Evolutionary conservation across 148 eudicot species (phyloP), one percentile per base, ranked within the genome.

Genomic region (Chenopodium quinoa): DNA sequence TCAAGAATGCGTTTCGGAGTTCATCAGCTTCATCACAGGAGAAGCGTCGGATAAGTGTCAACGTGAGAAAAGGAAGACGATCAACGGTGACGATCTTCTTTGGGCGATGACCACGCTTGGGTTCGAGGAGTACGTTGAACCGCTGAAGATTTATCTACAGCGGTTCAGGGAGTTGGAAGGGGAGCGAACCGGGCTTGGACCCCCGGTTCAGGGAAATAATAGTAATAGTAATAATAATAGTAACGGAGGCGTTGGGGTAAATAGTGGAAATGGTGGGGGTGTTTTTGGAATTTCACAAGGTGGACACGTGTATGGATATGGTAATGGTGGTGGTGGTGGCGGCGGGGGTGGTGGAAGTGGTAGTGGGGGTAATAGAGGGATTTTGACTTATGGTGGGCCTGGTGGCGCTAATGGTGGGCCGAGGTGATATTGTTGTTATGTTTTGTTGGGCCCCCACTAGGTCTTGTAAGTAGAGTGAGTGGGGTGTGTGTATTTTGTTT

Each of bases 21-120:
- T 90, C 81, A 90, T 90, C 73, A 88, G 90, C 77, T 90, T 90
- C 88, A 74, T 90, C 69, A 90, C 92, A 2, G 92, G 92, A 23
- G 92, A 88, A 23, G 90, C 92, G 23, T 85, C 90, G 1, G 92
- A 90, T 67, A 90, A 90, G 83, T 90, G 92, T 50, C 90, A 90
- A 60, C 56, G 89, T 14, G 92, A 90, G 87, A 90, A 90, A 74
- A 77, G 92, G 25, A 90, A 90, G 88, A 90, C 92, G 16, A 90
- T 90, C 84, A 90, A 90, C 82, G 92, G 92, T 22, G 93, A 90
- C 70, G 93, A 90, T 79, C 68, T 90, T 19, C 84, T 90, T 2
- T 90, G 92, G 92, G 92, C 92, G 29, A 90, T 88, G 92, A 90
- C 90, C 0, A 90, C 91, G 47, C 75, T 90, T 16, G 93, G 93